Evolutionary conservation across 208 protist genomes (phyloP), one percentile per base, ranked within the genome.

Genomic region (Leishmania tropica): DNA sequence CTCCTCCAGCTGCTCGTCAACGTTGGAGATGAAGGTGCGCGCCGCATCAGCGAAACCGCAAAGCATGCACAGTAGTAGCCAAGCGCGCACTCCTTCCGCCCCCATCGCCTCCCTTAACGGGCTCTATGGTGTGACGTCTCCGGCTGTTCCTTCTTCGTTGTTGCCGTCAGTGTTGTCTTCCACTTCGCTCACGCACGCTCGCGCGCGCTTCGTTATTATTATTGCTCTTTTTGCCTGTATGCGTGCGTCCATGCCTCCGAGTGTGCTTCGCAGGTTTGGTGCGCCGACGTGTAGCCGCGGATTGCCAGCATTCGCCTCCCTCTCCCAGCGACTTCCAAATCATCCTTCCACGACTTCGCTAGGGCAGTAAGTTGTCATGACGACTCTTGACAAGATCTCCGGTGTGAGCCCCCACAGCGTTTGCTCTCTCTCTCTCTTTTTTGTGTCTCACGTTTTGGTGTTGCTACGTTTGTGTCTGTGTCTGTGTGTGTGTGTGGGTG

Each of bases 1-100:
- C 86, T 97, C 2, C 86, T 95, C 17, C 90, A 96, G 83, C 85
- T 98, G 47, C 84, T 97, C 42, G 86, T 92, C 71, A 97, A 98
- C 79, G 95, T 96, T 74, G 92, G 91, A 58, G 94, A 95, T 75
- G 87, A 88, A 48, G 93, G 93, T 7, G 93, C 93, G 6, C 90
- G 87, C 47, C 87, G 84, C 31, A 83, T 96, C 54, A 79, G 75
- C 24, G 85, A 92, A 68, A 81, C 64, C 45, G 85, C 85, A 40
- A 77, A 79, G 71, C 71, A 54, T n/a, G 40, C 72, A 2, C 77
- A 81, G 65, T 62, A 75, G 17, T 17, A 15, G 4, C 11, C 24
- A 17, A 40, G 42, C 7, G 6, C 3, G 21, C 70, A 28, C 11
- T 54, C 17, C 62, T 40, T 15, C 31, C 40, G 2, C 42, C 6